phyloP scores from a whole-genome alignment of 805 yeast genomes.

The Candida loeiensis region DNA sequence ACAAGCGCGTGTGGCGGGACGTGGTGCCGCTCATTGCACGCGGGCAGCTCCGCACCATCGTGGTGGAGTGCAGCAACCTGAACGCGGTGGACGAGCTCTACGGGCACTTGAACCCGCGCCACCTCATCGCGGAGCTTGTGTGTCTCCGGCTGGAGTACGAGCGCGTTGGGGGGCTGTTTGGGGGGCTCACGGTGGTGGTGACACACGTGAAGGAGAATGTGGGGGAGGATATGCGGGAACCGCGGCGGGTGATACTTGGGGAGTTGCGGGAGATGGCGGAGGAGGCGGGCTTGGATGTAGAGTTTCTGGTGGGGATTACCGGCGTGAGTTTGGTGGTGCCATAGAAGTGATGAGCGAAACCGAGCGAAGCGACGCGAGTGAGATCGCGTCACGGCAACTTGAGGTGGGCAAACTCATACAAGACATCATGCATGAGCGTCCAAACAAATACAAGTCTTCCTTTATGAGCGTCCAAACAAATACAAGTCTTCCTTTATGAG shows the following conservation, averaged over 20 bases:
- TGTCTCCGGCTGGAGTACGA: slow-evolving; percentile 13
- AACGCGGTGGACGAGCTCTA: slow-evolving; percentile 46
- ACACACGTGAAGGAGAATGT: slow-evolving; percentile 47
- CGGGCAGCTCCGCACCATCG: slow-evolving; percentile 45
- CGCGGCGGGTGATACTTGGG: slow-evolving; percentile 50
- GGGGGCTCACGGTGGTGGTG: slow-evolving; percentile 46
- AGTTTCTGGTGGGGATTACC: slow-evolving; percentile 51
- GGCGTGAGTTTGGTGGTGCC: slow-evolving; percentile 45
- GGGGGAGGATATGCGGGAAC: slow-evolving; percentile 51
- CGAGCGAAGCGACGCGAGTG: not conserved
- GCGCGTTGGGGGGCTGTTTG: slow-evolving; percentile 27
- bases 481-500: too few relatives aligned
- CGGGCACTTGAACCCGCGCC: slow-evolving; percentile 77
- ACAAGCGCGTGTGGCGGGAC: slow-evolving; percentile 51
- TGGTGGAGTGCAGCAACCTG: slow-evolving; percentile 74
- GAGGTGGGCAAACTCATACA: too few relatives aligned
- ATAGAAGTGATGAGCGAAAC: not conserved
- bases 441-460: too few relatives aligned
- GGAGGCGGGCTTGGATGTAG: slow-evolving; percentile 37
- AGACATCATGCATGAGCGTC: too few relatives aligned
- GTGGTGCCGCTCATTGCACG: slow-evolving; percentile 46
- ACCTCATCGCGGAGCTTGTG: slow-evolving; percentile 55
- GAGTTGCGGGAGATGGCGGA: slow-evolving; percentile 44
- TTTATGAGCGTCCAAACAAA: too few relatives aligned
- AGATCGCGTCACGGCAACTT: not conserved